A percentile compares a stretch with the other conserved stretches of the same genome.
These are phyloP conservation scores for Fraxinus anomala DNA, from an alignment of 257 asterid species.

Conservation along the genomic window DNA sequence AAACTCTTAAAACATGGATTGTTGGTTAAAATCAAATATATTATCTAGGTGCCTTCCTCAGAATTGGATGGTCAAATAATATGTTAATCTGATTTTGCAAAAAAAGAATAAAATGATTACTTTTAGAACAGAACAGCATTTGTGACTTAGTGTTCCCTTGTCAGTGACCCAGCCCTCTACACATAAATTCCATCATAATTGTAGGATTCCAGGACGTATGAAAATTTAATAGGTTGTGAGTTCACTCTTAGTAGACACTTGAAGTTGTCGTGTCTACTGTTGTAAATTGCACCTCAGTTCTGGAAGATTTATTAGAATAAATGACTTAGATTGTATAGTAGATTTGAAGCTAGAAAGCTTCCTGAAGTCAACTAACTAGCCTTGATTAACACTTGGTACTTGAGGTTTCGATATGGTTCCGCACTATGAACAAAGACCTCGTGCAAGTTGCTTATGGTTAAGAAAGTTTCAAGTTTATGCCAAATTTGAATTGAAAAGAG, in stretches of 20 bases:
- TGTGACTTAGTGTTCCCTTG: neutral
- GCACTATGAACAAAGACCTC: neutral
- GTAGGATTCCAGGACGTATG: neutral
- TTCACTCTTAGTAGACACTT: neutral
- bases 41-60: neutral
- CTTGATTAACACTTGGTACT: neutral
- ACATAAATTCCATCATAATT: neutral
- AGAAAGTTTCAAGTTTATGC: neutral
- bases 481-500: neutral
- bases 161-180: neutral
- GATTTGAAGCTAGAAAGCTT: conserved; percentile 1
- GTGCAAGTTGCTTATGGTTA: neutral
- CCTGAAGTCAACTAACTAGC: neutral
- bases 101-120: neutral
- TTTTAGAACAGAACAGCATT: neutral
- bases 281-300: neutral
- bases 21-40: neutral
- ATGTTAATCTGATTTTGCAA: neutral
- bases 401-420: neutral
- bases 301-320: neutral
- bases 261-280: neutral
- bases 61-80: conserved; percentile 5
- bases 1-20: neutral
- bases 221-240: neutral
- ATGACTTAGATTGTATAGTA: neutral